A percentile compares a stretch with the other conserved stretches of the same genome.
These are phyloP conservation scores for Neurospora sp. DNA, from an alignment of 495 filamentous ascomycete genomes.

Conservation along the genomic window DNA sequence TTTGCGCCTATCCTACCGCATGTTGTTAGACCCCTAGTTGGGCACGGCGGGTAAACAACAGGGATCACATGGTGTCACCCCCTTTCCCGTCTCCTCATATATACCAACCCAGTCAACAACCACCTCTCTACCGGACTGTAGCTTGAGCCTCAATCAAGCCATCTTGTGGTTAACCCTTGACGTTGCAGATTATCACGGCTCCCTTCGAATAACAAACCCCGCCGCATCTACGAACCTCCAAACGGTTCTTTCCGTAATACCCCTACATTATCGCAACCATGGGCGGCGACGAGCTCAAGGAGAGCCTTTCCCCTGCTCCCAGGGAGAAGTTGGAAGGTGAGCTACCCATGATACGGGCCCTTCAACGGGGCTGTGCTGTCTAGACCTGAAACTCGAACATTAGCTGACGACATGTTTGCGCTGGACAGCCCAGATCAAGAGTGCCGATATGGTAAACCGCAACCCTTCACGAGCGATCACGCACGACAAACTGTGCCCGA, in stretches of 20 bases:
- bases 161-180: not conserved
- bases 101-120: not conserved
- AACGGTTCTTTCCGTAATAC: too few relatives aligned
- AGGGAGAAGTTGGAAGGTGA: slow-evolving; percentile 31
- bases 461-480: slow-evolving; percentile 1
- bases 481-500: not conserved
- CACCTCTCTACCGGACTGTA: not conserved
- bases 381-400: not conserved
- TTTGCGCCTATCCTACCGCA: not conserved
- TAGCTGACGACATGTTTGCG: slow-evolving; percentile 1
- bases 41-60: not conserved
- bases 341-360: not conserved
- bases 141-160: not conserved
- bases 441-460: slow-evolving; percentile 82
- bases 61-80: not conserved
- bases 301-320: slow-evolving; percentile 19
- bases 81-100: slow-evolving; percentile 1
- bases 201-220: not conserved
- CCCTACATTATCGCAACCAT: slow-evolving; percentile 9
- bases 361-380: not conserved
- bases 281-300: slow-evolving; percentile 19
- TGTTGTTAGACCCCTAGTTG: not conserved
- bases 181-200: not conserved
- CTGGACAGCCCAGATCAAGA: slow-evolving; percentile 78
- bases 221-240: not conserved